phyloP scores from a whole-genome alignment of 2,329 filamentous ascomycete species.

The Calonectria ilicicola region DNA sequence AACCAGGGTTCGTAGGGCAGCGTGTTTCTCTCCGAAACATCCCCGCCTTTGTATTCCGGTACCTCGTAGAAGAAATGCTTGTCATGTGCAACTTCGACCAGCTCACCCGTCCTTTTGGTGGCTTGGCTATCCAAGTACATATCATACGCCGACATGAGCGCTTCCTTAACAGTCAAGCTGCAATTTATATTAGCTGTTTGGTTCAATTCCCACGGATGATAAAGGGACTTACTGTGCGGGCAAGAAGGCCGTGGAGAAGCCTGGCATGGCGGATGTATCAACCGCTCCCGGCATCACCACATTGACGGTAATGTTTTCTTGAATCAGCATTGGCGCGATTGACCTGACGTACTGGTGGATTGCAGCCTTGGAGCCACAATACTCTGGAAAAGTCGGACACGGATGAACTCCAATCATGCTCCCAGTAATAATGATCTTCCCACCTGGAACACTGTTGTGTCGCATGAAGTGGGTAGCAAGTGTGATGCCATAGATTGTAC shows the following conservation, averaged over 20 bases:
- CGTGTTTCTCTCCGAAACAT: constrained; percentile 10
- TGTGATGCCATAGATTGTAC: constrained; percentile 14
- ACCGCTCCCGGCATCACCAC: constrained; percentile 19
- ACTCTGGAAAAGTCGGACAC: constrained; percentile 15
- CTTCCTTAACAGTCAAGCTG: constrained; percentile 2
- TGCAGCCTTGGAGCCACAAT: constrained; percentile 17
- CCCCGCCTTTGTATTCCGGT: constrained; percentile 13
- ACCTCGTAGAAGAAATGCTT: constrained; percentile 23
- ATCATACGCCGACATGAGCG: constrained; percentile 14
- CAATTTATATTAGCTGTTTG: background rate
- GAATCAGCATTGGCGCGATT: constrained; percentile 10
- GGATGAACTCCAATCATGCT: constrained; percentile 23
- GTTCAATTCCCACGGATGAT: no score
- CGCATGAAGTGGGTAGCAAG: constrained; percentile 19
- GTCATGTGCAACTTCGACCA: constrained; percentile 17
- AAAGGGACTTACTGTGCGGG: constrained; percentile 5
- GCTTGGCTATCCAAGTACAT: background rate
- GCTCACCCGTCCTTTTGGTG: background rate
- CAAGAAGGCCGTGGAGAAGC: constrained; percentile 6
- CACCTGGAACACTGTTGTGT: constrained; percentile 6
- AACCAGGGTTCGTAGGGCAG: constrained; percentile 20
- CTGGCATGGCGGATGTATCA: constrained; percentile 17
- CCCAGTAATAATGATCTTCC: constrained; percentile 16
- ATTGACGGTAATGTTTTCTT: constrained; percentile 15
- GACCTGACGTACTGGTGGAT: constrained; percentile 15